phyloP scores from a whole-genome alignment of 345 rosid genomes.

The sweet orange (Citrus sinensis) region DVS_A1.0 CM039161.1:5040001-5040500 shows the following conservation, averaged over 20 bases:
- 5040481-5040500: constrained; percentile 72
- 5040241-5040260: constrained; percentile 90
- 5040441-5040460: neutral
- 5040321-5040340: constrained; percentile 95
- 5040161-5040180: neutral
- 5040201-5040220: constrained; percentile 90
- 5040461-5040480: neutral
- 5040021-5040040: constrained; percentile 60
- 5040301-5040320: constrained; percentile 87
- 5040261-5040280: constrained; percentile 89
- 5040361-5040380: constrained; percentile 87
- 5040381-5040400: constrained; percentile 34
- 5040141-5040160: neutral
- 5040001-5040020: neutral
- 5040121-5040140: constrained; percentile 2
- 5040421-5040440: neutral
- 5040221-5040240: constrained; percentile 95
- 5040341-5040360: constrained; percentile 94
- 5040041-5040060: constrained; percentile 78
- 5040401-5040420: neutral
- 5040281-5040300: constrained; percentile 95
- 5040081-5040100: constrained; percentile 94
- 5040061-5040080: constrained; percentile 93
- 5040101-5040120: constrained; percentile 62
- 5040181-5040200: neutral